These are phyloP conservation scores for Hondaea fermentalgiana DNA, from an alignment of 108 stramenopile species.

Conservation along the genomic window DNA sequence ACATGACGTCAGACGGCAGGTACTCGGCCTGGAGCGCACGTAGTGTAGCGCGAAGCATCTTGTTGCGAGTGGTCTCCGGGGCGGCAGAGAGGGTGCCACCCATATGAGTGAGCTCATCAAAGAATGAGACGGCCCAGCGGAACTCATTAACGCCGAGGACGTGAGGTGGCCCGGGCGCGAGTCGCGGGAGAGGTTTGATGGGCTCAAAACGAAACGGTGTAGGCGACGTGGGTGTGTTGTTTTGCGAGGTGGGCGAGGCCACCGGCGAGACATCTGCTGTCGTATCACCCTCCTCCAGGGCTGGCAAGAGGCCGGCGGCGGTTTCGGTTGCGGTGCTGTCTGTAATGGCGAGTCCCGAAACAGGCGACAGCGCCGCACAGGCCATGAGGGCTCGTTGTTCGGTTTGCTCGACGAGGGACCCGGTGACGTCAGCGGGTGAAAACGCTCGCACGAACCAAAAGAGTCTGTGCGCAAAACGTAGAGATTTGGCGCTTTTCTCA, in stretches of 20 bases:
- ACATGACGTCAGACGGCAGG: slow-evolving; percentile 20
- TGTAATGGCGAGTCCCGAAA: background rate
- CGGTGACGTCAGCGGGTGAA: background rate
- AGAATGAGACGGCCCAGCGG: background rate
- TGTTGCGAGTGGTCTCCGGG: background rate
- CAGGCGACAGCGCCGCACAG: background rate
- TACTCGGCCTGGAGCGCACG: background rate
- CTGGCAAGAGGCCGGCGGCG: background rate
- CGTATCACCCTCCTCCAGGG: background rate
- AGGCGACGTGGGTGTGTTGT: too few relatives aligned
- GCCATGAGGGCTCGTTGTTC: background rate
- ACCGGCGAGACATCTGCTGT: too few relatives aligned
- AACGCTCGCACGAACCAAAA: background rate
- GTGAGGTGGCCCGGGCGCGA: background rate
- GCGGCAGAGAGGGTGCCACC: background rate
- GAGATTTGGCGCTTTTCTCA: background rate
- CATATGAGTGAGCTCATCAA: background rate
- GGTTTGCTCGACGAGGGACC: background rate
- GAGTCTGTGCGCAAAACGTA: background rate
- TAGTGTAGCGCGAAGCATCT: background rate
- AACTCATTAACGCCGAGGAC: background rate
- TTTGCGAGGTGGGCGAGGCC: too few relatives aligned
- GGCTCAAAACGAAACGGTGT: background rate
- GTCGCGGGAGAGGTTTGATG: background rate
- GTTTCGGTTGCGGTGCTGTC: background rate